Evolutionary conservation across 176 grass and related monocot genomes (phyloP).

Genomic region (Poa annua): DNA sequence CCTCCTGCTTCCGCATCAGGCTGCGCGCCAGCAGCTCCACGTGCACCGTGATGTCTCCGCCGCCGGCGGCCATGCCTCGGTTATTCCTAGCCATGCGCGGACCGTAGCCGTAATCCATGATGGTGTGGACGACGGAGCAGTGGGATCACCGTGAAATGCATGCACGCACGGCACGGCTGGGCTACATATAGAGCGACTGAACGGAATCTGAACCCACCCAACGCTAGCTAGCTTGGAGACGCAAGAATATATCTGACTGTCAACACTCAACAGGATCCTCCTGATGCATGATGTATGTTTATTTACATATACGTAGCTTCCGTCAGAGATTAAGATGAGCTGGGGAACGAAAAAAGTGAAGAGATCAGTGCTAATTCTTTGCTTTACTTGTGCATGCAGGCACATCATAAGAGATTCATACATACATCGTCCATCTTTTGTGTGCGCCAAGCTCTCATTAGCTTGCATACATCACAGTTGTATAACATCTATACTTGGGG

Average conservation of each 20-base stretch:
- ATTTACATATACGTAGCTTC: slow-evolving; percentile 30
- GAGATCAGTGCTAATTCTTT: slow-evolving; percentile 34
- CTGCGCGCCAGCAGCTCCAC: slow-evolving; percentile 37
- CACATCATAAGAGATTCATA: not conserved
- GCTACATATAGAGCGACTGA: not conserved
- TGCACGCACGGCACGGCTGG: not conserved
- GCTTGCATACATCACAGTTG: too few species aligned
- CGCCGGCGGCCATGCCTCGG: not conserved
- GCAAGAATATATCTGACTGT: slow-evolving; percentile 31
- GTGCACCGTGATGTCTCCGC: slow-evolving; percentile 47
- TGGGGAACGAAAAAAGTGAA: not conserved
- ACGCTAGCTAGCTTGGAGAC: not conserved
- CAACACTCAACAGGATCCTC: not conserved
- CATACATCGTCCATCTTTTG: too few species aligned
- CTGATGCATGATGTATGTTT: not conserved
- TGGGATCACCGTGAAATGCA: not conserved
- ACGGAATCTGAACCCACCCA: not conserved
- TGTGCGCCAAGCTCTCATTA: too few species aligned
- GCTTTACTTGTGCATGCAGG: slow-evolving; percentile 46
- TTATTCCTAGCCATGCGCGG: not conserved
- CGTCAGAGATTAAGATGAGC: slow-evolving; percentile 9
- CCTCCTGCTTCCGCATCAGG: slow-evolving; percentile 41
- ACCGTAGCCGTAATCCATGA: not conserved
- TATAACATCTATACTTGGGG: slow-evolving; percentile 64
- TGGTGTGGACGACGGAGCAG: not conserved